Evolutionary conservation across 75 land plant genomes (phyloP), one percentile per base, ranked within the genome.

Genomic region (Chamaecyparis obtusa): DNA sequence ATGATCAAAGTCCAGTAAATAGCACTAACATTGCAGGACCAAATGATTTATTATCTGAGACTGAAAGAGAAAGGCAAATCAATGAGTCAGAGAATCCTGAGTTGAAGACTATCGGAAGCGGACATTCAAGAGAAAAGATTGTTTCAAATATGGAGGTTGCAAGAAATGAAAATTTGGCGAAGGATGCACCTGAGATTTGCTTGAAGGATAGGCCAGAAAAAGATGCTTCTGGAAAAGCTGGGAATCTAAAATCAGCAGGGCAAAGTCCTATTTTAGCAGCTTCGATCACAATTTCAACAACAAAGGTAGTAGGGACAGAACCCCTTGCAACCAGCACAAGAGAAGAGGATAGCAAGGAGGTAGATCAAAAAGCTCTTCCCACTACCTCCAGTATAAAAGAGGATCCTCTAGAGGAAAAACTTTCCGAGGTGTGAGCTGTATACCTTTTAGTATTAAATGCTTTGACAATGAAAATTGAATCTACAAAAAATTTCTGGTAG

Each of bases 1-100:
- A 84, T 84, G 85, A 84, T 17, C 57, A 36, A 16, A 84, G 85
- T 84, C 85, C 85, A 55, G 85, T 14, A 3, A 55, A 14, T 84
- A 84, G 85, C 85, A 55, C 35, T 35, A 36, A 84, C 21, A 11
- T 27, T 46, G 48, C n/a, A 27, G 83, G 83, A n/a, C 83, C 83
- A 46, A 46, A 81, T 32, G 51, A 81, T 44, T 81, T 81, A 81
- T 81, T 81, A 51, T 11, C 48, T 27, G 49, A 24, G 43, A 41
- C 41, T 44, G 83, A 24, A 81, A 44, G 51, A n/a, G 83, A n/a
- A 81, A 27, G 54, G 30, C 33, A 81, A 46, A 46, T 17, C 41
- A 84, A 84, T 35, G 85, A 84, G 17, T 17, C 41, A 54, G 85
- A 84, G 49, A 54, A 84, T 36, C 67, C 64, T 36, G 64, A 16